Evolutionary conservation across 163 green algal genomes (phyloP).

Genomic region (Scenedesmus sp.): DNA sequence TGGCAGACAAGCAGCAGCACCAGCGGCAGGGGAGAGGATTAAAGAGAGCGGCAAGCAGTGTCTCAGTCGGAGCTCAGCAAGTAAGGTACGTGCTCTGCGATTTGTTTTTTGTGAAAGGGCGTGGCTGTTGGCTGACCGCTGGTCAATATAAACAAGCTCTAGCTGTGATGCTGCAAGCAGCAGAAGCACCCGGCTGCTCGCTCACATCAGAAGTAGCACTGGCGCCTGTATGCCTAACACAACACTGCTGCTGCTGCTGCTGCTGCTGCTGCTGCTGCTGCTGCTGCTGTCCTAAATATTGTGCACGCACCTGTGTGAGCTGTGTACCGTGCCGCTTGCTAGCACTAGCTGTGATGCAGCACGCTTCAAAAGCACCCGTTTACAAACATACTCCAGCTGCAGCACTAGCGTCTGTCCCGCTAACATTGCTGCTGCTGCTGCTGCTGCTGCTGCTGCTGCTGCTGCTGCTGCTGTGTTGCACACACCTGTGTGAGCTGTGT

Average conservation of each 20-base stretch:
- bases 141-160: not conserved
- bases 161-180: not conserved
- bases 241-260: not conserved
- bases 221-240: too few species aligned
- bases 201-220: not conserved
- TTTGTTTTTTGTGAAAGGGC: too few species aligned
- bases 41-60: not conserved
- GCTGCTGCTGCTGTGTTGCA: not conserved
- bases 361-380: too few species aligned
- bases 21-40: not conserved
- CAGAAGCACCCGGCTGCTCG: not conserved
- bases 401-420: not conserved
- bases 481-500: conserved; percentile 71
- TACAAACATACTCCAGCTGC: not conserved
- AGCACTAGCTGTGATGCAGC: not conserved
- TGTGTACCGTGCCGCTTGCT: not conserved
- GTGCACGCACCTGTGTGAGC: not conserved
- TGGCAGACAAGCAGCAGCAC: not conserved
- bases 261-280: not conserved
- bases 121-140: too few species aligned
- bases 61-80: not conserved
- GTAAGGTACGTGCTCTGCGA: not conserved
- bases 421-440: not conserved
- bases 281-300: not conserved
- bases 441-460: not conserved